Base-by-base conservation (phyloP, 495 filamentous ascomycete genomes). In the Amniculicola lignicola region DNA sequence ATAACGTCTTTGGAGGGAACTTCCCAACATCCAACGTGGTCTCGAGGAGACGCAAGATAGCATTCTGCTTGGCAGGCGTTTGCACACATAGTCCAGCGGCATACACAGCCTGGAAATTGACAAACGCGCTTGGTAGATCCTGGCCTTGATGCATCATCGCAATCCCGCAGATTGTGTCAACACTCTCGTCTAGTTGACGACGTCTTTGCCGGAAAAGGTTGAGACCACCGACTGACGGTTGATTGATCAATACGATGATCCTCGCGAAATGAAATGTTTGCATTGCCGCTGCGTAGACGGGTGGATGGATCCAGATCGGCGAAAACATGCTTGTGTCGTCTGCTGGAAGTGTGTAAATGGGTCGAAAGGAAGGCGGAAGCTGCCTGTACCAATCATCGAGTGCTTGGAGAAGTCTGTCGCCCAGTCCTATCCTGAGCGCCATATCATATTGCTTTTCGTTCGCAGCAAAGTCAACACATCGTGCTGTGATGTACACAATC, bases 381-480 rank as follows among this genome's bases (percentile, higher is more conserved):
- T 33, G 18, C 3, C 36, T 21, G 23, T 57, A 27, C 43, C 53
- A 49, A 19, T 57, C 53, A 2, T 57, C 43, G 11, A 57, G 44
- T 11, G 53, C 53, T 14, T 57, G 43, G 7, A 57, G 44, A 3
- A 57, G 22, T 19, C 16, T 57, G 24, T 57, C 43, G 18, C 53
- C 53, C 25, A 49, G 53, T 36, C 42, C 53, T 7, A 57, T 57
- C 11, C 53, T 21, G 14, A n/a, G 48, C 16, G 6, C 18, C 43
- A 57, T 27, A n/a, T 57, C 43, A 24, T 57, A 57, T 14, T 57
- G 19, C 25, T 48, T 57, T 7, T 57, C 53, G 35, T 49, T 49
- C 24, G 53, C 53, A 11, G 53, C 53, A 49, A 48, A 57, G 36
- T 57, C 53, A 1, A 57, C 53, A n/a, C 53, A 57, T 2, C 53